phyloP scores from a whole-genome alignment of 2,329 filamentous ascomycete species.

The Cladosporium austrohemisphaericum region DNA sequence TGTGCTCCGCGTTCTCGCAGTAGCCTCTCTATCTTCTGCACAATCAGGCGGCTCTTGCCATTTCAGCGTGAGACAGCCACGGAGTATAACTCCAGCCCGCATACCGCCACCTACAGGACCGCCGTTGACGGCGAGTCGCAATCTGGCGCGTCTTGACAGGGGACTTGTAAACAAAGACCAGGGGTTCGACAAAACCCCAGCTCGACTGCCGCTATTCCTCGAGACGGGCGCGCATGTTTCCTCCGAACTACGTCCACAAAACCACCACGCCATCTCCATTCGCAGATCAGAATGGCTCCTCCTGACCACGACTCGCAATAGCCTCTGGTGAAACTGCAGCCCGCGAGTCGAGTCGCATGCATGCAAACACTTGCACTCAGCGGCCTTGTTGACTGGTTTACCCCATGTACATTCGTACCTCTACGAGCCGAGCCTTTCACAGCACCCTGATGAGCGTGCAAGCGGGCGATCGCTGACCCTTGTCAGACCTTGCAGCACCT shows the following conservation, averaged over 20 bases:
- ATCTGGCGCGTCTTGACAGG: constrained; percentile 12
- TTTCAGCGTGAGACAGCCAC: constrained; percentile 12
- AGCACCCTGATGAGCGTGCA: constrained; percentile 4
- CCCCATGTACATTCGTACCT: too few species aligned
- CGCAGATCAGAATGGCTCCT: background rate
- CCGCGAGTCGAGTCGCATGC: constrained; percentile 3
- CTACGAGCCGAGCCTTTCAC: background rate
- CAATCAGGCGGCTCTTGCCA: background rate
- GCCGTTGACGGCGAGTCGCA: constrained; percentile 8
- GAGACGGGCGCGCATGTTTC: background rate
- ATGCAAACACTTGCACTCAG: background rate
- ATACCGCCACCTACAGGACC: constrained; percentile 2
- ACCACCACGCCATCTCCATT: constrained; percentile 4
- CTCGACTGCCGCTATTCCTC: constrained; percentile 62
- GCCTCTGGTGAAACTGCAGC: background rate
- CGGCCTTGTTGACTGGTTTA: constrained; percentile 7
- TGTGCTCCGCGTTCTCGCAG: background rate
- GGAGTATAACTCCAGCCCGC: background rate
- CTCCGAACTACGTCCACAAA: constrained; percentile 13
- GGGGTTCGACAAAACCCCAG: constrained; percentile 82
- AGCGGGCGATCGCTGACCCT: background rate
- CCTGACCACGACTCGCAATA: constrained; percentile 5
- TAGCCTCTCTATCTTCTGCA: constrained; percentile 1
- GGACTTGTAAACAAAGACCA: constrained; percentile 8
- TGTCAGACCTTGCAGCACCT: background rate